Base-by-base conservation (phyloP, 352 stramenopile genomes). In the Pythium monospermum region DNA sequence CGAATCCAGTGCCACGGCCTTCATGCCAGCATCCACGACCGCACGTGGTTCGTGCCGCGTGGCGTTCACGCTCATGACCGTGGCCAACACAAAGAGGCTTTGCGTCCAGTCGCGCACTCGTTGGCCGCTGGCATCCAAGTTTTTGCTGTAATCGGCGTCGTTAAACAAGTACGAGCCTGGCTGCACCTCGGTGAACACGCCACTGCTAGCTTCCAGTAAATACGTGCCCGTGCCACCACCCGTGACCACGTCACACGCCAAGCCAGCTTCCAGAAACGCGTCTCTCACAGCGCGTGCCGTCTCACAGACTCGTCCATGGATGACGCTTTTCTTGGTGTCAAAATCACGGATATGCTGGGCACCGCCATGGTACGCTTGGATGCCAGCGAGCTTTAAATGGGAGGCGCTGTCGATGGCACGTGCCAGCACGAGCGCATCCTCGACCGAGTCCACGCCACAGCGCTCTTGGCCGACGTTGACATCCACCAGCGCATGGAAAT, bases 91-190 rank as follows among this genome's bases (percentile, higher is more conserved):
- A 45, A 82, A 87, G 21, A 91, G 49, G 49, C 73, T 79, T 39
- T 86, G 76, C 46, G 79, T 25, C 73, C 76, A 87, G 26, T 80
- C 58, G 4, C 57, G 53, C 11, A 79, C 71, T 15, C 57, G 49
- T 18, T 63, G 30, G 22, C 73, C 76, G 51, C 76, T 60, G 13
- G 57, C 38, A n/a, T 50, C 70, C 1, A 73, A 32, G 37, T 90
- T 91, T 26, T 62, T 53, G 2, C 70, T 61, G 47, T 91, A 90
- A 60, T 90, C 76, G 22, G 68, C 73, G 57, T 91, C 81, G 55
- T 84, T 87, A 59, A 91, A 85, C 21, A 87, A 54, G 57, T 85
- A 91, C 43, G 74, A 87, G 3, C 81, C 81, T 0, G 81, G 81
- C 61, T 91, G 78, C 42, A 91, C 70, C 47, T 91, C 81, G 0